phyloP scores from a whole-genome alignment of 2,329 filamentous ascomycete species.

The Zymoseptoria tritici region DNA sequence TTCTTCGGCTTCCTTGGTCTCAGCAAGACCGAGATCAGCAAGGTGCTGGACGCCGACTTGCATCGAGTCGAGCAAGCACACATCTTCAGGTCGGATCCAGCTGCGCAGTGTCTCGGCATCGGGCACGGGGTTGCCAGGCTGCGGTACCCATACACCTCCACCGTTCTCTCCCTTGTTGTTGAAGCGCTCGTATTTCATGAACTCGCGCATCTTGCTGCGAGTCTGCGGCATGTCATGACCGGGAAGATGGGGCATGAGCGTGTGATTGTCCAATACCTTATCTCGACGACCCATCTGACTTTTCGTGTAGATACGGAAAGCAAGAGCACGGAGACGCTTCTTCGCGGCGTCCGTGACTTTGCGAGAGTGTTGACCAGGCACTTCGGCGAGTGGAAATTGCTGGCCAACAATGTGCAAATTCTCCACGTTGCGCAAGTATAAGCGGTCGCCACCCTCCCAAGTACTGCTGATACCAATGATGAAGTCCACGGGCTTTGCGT shows the following conservation, averaged over 20 bases:
- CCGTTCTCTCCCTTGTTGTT: constrained; percentile 55
- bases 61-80: constrained; percentile 93
- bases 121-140: constrained; percentile 63
- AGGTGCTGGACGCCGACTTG: constrained; percentile 89
- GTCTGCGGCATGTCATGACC: constrained; percentile 94
- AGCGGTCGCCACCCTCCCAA: constrained; percentile 66
- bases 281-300: constrained; percentile 67
- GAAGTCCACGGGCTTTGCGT: constrained; percentile 72
- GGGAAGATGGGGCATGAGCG: constrained; percentile 64
- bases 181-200: constrained; percentile 83
- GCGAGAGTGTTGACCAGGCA: constrained; percentile 86
- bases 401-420: constrained; percentile 88
- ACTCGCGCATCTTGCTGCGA: constrained; percentile 93
- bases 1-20: constrained; percentile 54
- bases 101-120: constrained; percentile 73
- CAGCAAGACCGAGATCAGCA: constrained; percentile 79
- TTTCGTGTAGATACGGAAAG: constrained; percentile 78
- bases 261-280: constrained; percentile 61
- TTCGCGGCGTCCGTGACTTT: constrained; percentile 97
- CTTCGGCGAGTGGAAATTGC: constrained; percentile 82
- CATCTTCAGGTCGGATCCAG: constrained; percentile 92
- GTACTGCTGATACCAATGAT: constrained; percentile 77
- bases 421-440: constrained; percentile 82
- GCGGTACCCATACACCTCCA: constrained; percentile 72
- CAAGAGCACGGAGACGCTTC: constrained; percentile 92